Conservation (phyloP, 2,329 filamentous ascomycete genomes). For the Aspergillus luchuensis region DNA sequence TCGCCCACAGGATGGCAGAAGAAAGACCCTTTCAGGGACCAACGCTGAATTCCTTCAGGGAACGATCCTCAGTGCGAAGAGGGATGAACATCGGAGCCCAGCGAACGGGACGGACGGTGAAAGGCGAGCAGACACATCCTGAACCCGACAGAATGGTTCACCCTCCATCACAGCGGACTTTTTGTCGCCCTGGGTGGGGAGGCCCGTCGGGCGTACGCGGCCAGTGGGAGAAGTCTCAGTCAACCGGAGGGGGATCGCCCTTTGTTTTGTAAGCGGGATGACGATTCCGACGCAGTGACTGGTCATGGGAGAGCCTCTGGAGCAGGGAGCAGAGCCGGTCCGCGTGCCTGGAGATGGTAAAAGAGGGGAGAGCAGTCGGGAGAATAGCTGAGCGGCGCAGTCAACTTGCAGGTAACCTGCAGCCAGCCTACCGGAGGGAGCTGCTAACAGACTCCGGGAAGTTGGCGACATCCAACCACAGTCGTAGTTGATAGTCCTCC, state of each 20-base stretch:
- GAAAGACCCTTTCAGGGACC: constrained; percentile 13
- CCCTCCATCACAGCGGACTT: constrained; percentile 26
- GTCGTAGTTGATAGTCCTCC: constrained; percentile 25
- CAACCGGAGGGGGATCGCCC: constrained; percentile 2
- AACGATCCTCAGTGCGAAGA: background rate
- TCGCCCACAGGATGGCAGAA: constrained; percentile 17
- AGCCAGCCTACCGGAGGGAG: background rate
- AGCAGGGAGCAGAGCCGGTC: background rate
- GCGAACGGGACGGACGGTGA: constrained; percentile 1
- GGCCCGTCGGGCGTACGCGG: background rate
- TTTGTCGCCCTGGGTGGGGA: constrained; percentile 1
- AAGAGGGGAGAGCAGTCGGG: constrained; percentile 8
- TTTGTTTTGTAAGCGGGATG: constrained; percentile 7
- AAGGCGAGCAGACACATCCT: constrained; percentile 16
- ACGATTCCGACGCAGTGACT: background rate
- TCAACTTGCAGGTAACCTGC: constrained; percentile 14
- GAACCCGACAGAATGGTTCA: constrained; percentile 34
- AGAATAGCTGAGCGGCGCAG: constrained; percentile 15
- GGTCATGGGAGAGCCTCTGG: background rate
- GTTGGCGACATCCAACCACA: background rate
- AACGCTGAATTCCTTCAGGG: constrained; percentile 7
- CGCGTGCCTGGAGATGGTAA: background rate
- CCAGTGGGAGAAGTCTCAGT: background rate
- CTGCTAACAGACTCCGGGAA: constrained; percentile 7
- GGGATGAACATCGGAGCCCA: background rate